A percentile compares a stretch with the other conserved stretches of the same genome.
phyloP scores from a whole-genome alignment of 768 basidiomycete genomes.

The Xanthoconium purpureum region DNA sequence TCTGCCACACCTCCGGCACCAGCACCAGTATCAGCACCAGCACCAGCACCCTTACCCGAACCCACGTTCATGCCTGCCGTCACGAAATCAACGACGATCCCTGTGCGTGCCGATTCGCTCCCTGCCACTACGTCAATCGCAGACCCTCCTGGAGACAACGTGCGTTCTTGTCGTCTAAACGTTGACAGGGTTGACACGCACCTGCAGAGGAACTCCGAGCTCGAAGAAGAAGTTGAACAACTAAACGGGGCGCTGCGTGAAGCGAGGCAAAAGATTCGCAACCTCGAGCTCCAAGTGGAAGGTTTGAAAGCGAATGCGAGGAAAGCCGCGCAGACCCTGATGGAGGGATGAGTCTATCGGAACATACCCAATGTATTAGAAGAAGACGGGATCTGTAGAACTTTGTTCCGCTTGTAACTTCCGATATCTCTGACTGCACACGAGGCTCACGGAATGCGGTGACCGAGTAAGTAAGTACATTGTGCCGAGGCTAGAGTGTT shows the following conservation, averaged over 20 bases:
- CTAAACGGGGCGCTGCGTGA: slow-evolving; percentile 70
- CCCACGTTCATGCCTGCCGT: slow-evolving; percentile 34
- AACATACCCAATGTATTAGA: background rate
- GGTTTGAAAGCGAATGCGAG: slow-evolving; percentile 68
- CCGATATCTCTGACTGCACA: background rate
- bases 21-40: slow-evolving; percentile 21
- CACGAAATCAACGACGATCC: slow-evolving; percentile 29
- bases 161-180: slow-evolving; percentile 22
- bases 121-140: background rate
- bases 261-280: slow-evolving; percentile 76
- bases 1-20: slow-evolving; percentile 26
- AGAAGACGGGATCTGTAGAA: background rate
- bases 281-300: slow-evolving; percentile 81
- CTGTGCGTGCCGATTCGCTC: slow-evolving; percentile 15
- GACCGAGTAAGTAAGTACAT: no score
- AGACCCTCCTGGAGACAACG: slow-evolving; percentile 24
- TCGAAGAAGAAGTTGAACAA: slow-evolving; percentile 57
- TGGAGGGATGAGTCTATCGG: slow-evolving; percentile 24
- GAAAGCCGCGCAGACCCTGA: slow-evolving; percentile 67
- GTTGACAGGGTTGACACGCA: background rate
- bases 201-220: slow-evolving; percentile 19
- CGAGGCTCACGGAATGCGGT: slow-evolving; percentile 2
- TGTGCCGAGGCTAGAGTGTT: background rate
- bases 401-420: background rate
- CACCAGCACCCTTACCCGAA: slow-evolving; percentile 31